phyloP scores from a whole-genome alignment of 1,284 basidiomycete genomes.

The Puccinia horiana region DNA sequence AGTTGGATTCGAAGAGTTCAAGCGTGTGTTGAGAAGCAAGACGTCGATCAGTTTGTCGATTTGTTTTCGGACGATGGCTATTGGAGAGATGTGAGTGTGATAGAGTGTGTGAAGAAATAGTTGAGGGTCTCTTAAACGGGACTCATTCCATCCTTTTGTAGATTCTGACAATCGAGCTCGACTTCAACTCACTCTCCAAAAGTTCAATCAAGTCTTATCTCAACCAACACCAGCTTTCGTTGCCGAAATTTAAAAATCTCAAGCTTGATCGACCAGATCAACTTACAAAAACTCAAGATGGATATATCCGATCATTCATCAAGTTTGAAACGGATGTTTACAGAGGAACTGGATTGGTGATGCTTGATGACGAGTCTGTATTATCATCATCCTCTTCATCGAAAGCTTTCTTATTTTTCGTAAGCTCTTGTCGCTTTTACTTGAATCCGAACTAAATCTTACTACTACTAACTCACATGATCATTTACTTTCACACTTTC shows the following conservation, averaged over 20 bases:
- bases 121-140: background rate
- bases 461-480: too few relatives aligned
- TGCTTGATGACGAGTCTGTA: background rate
- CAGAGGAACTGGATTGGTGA: constrained; percentile 30
- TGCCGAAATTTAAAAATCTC: constrained; percentile 24
- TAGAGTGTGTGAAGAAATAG: background rate
- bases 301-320: constrained; percentile 16
- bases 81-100: constrained; percentile 63
- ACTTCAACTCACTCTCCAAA: constrained; percentile 37
- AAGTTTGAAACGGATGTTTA: constrained; percentile 32
- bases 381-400: background rate
- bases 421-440: too few relatives aligned
- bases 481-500: background rate
- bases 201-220: constrained; percentile 35
- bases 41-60: constrained; percentile 60
- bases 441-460: too few relatives aligned
- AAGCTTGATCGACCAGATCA: constrained; percentile 5
- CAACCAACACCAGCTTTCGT: background rate
- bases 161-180: constrained; percentile 41
- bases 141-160: background rate
- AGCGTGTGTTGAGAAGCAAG: constrained; percentile 57
- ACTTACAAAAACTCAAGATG: background rate
- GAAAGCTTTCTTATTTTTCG: constrained; percentile 37
- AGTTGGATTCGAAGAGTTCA: constrained; percentile 64
- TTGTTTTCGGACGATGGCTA: constrained; percentile 63